These are phyloP conservation scores for Penstemon barbatus DNA, from an alignment of 257 asterid genomes.

Conservation along the genomic window DNA sequence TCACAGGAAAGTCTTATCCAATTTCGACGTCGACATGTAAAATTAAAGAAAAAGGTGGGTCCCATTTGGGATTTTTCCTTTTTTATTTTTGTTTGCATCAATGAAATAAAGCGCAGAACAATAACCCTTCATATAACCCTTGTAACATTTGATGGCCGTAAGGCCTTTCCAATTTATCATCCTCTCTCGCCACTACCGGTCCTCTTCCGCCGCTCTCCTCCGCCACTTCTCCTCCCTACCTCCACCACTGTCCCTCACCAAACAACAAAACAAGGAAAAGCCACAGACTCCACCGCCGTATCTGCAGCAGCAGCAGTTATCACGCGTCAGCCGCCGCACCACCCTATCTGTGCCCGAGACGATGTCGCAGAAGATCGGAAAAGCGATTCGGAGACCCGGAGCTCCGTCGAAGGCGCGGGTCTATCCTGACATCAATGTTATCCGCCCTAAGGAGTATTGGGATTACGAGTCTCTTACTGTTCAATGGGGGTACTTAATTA, in stretches of 20 bases:
- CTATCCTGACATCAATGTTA: conserved; percentile 59
- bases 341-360: conserved; percentile 22
- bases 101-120: too few species aligned
- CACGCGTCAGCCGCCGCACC: too few species aligned
- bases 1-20: too few species aligned
- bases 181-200: background rate
- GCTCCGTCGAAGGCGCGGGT: conserved; percentile 66
- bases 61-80: too few species aligned
- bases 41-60: too few species aligned
- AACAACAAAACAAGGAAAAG: conserved; percentile 8
- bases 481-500: conserved; percentile 67
- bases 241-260: background rate
- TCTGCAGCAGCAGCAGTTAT: too few species aligned
- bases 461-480: conserved; percentile 68
- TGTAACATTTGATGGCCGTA: conserved; percentile 21
- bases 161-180: conserved; percentile 24
- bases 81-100: too few species aligned
- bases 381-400: conserved; percentile 63
- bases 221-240: background rate
- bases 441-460: conserved; percentile 77
- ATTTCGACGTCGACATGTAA: too few species aligned
- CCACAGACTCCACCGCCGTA: too few species aligned
- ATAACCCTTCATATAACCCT: background rate
- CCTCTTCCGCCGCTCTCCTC: conserved; percentile 16
- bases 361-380: conserved; percentile 72